Base-by-base conservation (phyloP, 73 alveolate genomes). In the Stentor coeruleus region DNA sequence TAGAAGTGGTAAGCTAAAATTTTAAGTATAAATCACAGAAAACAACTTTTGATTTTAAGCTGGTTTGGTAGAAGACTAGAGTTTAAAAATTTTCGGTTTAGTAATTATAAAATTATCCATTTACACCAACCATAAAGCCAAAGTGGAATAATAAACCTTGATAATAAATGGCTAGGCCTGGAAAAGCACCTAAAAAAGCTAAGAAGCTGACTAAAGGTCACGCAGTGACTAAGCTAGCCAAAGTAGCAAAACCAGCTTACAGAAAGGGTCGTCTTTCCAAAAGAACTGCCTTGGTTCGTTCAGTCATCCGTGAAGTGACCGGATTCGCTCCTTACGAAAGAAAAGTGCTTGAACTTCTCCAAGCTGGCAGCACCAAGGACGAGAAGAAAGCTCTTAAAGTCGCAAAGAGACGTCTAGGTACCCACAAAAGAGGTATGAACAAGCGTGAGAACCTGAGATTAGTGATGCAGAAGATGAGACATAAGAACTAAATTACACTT, bases 291-390 rank as follows among this genome's bases (percentile, higher is more conserved):
- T 41, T 87, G 60, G 83, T 92, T 57, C 90, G 98, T 86, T 88
- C 89, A 77, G 89, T 94, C 74, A 87, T 94, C 81, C 84, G 95
- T 81, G 99, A 94, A 81, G 96, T 95, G 88, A 49, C 95, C 55
- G 99, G 99, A n/a, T 93, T 94, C 87, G 95, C 96, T 40, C 98
- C 99, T 42, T 94, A 92, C 90, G 99, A 95, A 85, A 93, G 94
- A 85, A 94, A 96, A 90, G 91, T 88, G 90, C 89, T 95, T 84
- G 99, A 95, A 88, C 83, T 94, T 81, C 83, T 95, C 82, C 89
- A 93, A 81, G 91, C 97, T 86, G 93, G 95, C 59, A 88, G 92
- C 83, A 85, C 96, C 14, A 82, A 90, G 59, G 94, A 93, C 82
- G 91, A 89, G 81, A 95, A 95, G 96, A 93, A 93, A 90, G 99